Conservation (phyloP, 768 basidiomycete genomes). For the Lanmaoa rubissima region DNA sequence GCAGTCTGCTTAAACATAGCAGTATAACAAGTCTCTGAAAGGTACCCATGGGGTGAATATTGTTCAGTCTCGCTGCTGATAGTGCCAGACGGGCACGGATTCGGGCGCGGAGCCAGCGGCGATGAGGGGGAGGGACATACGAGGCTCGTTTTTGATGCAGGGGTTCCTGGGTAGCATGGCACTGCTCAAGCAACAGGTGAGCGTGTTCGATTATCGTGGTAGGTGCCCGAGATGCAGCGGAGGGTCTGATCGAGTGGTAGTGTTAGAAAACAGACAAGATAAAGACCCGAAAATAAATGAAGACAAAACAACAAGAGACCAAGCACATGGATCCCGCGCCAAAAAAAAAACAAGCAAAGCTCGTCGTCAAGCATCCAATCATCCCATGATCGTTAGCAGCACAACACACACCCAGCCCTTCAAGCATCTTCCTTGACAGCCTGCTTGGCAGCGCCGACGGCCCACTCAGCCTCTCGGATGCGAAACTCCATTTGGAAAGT, state of each 20-base stretch:
- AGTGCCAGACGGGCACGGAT: background rate
- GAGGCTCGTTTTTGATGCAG: constrained; percentile 20
- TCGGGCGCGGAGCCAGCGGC: background rate
- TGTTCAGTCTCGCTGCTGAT: constrained; percentile 17
- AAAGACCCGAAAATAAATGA: no score
- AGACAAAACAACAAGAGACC: background rate
- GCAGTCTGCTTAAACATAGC: no score
- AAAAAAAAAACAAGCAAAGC: background rate
- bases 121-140: constrained; percentile 18
- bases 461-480: constrained; percentile 20
- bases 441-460: background rate
- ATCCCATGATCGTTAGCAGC: background rate
- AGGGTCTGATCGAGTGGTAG: background rate
- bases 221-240: background rate
- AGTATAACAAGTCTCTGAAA: no score
- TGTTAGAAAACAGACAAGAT: background rate
- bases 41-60: no score
- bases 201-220: constrained; percentile 26
- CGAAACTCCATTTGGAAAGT: constrained; percentile 9
- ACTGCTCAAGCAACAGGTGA: constrained; percentile 21
- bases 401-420: background rate
- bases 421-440: constrained; percentile 1
- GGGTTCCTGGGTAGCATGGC: constrained; percentile 31
- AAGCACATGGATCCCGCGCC: background rate
- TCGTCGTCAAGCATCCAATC: background rate